Conservation (phyloP, 768 basidiomycete species). For the Brasilioporus rufonigricans region DNA sequence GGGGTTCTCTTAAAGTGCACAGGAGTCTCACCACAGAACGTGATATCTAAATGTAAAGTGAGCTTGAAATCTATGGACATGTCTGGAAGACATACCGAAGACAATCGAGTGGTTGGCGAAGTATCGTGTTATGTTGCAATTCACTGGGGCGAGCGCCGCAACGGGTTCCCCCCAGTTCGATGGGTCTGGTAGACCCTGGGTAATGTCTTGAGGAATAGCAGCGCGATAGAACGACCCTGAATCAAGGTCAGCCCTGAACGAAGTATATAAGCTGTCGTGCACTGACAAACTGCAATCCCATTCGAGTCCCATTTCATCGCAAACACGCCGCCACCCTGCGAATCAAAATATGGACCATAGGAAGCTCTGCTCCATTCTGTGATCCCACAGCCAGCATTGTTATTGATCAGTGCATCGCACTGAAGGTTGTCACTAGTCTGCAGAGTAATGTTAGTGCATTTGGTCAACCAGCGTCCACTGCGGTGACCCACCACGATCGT, state of each 20-base stretch:
- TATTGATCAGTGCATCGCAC: constrained; percentile 51
- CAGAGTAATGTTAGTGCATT: constrained; percentile 27
- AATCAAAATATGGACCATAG: constrained; percentile 81
- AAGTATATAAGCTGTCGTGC: not conserved
- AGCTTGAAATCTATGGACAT: constrained; percentile 9
- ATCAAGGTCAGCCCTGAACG: constrained; percentile 2
- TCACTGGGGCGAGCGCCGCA: constrained; percentile 51
- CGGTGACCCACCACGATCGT: constrained; percentile 52
- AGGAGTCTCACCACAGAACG: constrained; percentile 64
- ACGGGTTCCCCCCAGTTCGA: constrained; percentile 67
- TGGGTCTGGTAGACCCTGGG: constrained; percentile 59
- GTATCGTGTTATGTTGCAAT: constrained; percentile 56
- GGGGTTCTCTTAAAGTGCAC: not conserved
- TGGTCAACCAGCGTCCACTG: not conserved
- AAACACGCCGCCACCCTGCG: constrained; percentile 78
- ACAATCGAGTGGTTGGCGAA: constrained; percentile 73
- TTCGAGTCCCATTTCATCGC: constrained; percentile 87
- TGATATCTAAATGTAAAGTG: constrained; percentile 55
- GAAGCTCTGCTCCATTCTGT: constrained; percentile 79
- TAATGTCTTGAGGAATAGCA: constrained; percentile 68
- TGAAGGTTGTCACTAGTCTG: constrained; percentile 51
- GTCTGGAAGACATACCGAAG: constrained; percentile 52
- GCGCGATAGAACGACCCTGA: constrained; percentile 83
- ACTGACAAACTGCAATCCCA: constrained; percentile 72
- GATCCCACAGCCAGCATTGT: constrained; percentile 75